Base-by-base conservation (phyloP, 2,329 filamentous ascomycete species). In the Paraphoma sp. region DNA sequence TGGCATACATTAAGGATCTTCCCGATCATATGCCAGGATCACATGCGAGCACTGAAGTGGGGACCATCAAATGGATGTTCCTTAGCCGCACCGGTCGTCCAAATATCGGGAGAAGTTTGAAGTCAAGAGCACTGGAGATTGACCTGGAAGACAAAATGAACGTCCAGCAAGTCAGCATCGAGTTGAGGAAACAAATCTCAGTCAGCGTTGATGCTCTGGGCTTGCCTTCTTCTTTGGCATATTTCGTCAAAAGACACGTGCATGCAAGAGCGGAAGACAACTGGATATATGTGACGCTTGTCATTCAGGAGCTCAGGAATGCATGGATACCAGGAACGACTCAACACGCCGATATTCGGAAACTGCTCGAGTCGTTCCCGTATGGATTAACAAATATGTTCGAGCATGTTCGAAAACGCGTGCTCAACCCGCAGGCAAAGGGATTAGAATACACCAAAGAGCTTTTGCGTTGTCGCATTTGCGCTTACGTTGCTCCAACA, bases 371-470 rank as follows among this genome's bases (percentile, higher is more conserved):
- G 33, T 66, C 63, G 2, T 68, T 68, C 33, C 66, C 64, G 5
- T 66, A 67, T 45, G 64, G 66, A 2, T 47, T 69, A 9, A 68
- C 64, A 5, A 57, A 69, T 28, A 65, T 69, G 58, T 69, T 67
- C 41, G 63, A 66, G 29, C 65, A 69, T 33, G 55, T 68, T 6
- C 59, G 60, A 2, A 66, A 65, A 44, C 53, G 66, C 14, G 51
- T 69, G 11, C 48, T 69, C 0, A 46, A 62, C 18, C 55, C 64
- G 10, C 40, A 47, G 9, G 52, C 61, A 8, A 50, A 65, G 18
- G 60, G 62, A 9, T 48, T 67, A 14, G 65, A 68, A 47, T 68
- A 68, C 30, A 68, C 67, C 1, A 69, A 69, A 45, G 67, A 69
- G 44, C 65, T 69, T 16, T 42, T 68, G 18, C 56, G 67, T 17